Percentiles rank a stretch among this genome's conserved stretches.
phyloP scores from a whole-genome alignment of 2,329 filamentous ascomycete genomes.

The Ophiostoma sp. region DNA sequence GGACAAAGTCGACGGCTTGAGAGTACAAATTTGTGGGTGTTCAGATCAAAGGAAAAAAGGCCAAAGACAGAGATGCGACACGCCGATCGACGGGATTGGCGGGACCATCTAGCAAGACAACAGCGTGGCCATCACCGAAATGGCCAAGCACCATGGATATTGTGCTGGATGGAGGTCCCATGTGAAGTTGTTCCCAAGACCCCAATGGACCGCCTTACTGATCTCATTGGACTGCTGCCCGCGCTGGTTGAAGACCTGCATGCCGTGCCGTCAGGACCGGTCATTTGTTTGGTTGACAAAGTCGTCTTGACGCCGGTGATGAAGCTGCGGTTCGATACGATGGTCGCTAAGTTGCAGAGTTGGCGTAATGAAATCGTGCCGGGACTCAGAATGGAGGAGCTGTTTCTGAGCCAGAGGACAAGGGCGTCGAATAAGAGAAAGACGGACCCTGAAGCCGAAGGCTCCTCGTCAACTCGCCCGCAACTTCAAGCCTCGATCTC shows the following conservation, averaged over 20 bases:
- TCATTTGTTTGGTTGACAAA: too few relatives aligned
- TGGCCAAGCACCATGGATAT: too few relatives aligned
- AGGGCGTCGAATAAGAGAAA: not conserved
- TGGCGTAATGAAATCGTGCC: not conserved
- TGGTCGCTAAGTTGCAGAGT: not conserved
- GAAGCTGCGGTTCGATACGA: not conserved
- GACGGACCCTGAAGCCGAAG: not conserved
- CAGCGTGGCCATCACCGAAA: too few relatives aligned
- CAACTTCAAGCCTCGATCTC: too few relatives aligned
- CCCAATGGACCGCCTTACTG: constrained; percentile 9
- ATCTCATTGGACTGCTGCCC: not conserved
- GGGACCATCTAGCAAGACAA: too few relatives aligned
- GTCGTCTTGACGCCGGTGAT: too few relatives aligned
- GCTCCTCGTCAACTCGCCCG: not conserved
- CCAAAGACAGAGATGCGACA: too few relatives aligned
- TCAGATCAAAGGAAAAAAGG: not conserved
- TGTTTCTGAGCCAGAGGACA: not conserved
- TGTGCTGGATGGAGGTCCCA: constrained; percentile 12
- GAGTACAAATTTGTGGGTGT: not conserved
- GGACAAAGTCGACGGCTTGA: not conserved
- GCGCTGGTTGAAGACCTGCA: not conserved
- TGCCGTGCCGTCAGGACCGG: not conserved
- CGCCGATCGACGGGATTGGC: too few relatives aligned
- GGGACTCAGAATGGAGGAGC: not conserved
- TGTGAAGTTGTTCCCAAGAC: constrained; percentile 11